Evolutionary conservation across 805 yeast species (phyloP).

Genomic region (Zygotorulaspora danielsina): DNA sequence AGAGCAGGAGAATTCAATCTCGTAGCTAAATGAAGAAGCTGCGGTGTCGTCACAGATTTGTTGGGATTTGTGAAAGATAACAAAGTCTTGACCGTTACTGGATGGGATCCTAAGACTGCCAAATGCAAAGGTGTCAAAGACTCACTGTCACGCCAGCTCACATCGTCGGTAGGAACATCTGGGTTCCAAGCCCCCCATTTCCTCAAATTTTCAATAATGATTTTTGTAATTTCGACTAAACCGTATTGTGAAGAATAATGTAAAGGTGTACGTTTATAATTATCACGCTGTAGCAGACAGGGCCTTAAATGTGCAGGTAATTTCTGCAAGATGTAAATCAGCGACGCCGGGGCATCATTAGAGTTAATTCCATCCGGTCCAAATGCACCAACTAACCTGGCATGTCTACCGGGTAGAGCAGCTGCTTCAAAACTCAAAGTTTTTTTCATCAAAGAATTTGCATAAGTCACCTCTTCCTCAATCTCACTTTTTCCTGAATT

Average conservation of each 20-base stretch:
- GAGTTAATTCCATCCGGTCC: slow-evolving; percentile 63
- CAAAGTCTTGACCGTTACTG: slow-evolving; percentile 62
- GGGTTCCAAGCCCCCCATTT: slow-evolving; percentile 58
- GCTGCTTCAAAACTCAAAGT: slow-evolving; percentile 38
- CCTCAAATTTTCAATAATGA: slow-evolving; percentile 52
- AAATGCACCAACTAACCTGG: slow-evolving; percentile 48
- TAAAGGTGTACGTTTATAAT: slow-evolving; percentile 75
- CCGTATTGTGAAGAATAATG: slow-evolving; percentile 92
- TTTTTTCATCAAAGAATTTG: slow-evolving; percentile 10
- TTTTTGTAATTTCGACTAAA: slow-evolving; percentile 54
- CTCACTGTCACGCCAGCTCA: slow-evolving; percentile 68
- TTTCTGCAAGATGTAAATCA: slow-evolving; percentile 53
- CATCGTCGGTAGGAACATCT: slow-evolving; percentile 51
- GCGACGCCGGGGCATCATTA: slow-evolving; percentile 53
- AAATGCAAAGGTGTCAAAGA: slow-evolving; percentile 75
- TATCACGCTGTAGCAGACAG: slow-evolving; percentile 63
- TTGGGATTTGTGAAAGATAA: slow-evolving; percentile 42
- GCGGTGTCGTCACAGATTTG: slow-evolving; percentile 46
- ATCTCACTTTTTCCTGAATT: neutral
- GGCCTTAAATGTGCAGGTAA: slow-evolving; percentile 52
- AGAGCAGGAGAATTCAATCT: slow-evolving; percentile 59
- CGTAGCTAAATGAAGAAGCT: slow-evolving; percentile 54
- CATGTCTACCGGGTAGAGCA: slow-evolving; percentile 48
- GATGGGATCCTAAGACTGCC: slow-evolving; percentile 79
- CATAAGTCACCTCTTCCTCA: slow-evolving; percentile 1